phyloP scores from a whole-genome alignment of 768 basidiomycete genomes.

The Psilocybe cubensis region DNA sequence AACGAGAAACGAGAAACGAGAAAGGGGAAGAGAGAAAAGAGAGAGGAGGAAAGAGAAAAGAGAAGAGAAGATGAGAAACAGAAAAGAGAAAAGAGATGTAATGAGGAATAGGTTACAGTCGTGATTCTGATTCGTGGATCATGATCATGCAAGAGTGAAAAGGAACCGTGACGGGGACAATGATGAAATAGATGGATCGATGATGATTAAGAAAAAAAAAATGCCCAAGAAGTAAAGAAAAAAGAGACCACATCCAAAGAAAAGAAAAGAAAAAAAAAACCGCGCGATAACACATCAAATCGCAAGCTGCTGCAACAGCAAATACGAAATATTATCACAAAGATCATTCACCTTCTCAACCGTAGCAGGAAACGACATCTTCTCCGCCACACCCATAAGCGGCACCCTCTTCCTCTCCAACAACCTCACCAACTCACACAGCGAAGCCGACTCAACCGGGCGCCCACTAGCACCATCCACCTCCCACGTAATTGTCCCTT shows the following conservation, averaged over 20 bases:
- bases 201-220: not conserved
- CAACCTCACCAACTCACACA: slow-evolving; percentile 27
- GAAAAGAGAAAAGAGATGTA: not conserved
- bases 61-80: not conserved
- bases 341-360: slow-evolving; percentile 40
- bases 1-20: not conserved
- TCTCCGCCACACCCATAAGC: slow-evolving; percentile 32
- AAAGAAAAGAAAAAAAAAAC: not conserved
- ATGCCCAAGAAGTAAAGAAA: not conserved
- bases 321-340: slow-evolving; percentile 41
- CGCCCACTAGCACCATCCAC: not conserved
- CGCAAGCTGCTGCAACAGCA: slow-evolving; percentile 36
- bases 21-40: no score
- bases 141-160: not conserved
- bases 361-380: slow-evolving; percentile 36
- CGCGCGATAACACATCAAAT: slow-evolving; percentile 2
- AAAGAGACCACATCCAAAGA: slow-evolving; percentile 1
- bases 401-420: slow-evolving; percentile 32
- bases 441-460: slow-evolving; percentile 2
- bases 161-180: not conserved
- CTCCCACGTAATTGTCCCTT: slow-evolving; percentile 8
- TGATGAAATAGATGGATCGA: not conserved
- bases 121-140: no score
- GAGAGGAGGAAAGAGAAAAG: not conserved
- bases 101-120: not conserved